A percentile compares a stretch with the other conserved stretches of the same genome.
Evolutionary conservation across 2,329 filamentous ascomycete species (phyloP).

Genomic region (Aquanectria penicillioides): DNA sequence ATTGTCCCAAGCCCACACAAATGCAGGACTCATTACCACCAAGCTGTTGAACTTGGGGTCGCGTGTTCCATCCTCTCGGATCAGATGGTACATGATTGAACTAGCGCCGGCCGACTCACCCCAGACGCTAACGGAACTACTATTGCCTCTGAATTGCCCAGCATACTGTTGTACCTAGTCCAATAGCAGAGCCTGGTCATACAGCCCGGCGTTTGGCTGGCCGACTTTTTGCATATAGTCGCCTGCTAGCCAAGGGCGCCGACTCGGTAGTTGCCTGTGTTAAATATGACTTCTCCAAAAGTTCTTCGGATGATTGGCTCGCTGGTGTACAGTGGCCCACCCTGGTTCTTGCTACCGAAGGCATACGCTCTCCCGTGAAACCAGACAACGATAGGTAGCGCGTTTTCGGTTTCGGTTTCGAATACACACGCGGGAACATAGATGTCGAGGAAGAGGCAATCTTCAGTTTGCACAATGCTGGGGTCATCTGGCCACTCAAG

Average conservation of each 20-base stretch:
- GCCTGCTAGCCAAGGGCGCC: conserved; percentile 58
- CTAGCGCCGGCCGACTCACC: conserved; percentile 62
- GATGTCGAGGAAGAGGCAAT: conserved; percentile 61
- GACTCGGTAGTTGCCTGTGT: conserved; percentile 59
- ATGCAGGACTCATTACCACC: conserved; percentile 17
- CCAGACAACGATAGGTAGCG: conserved; percentile 58
- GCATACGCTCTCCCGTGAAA: conserved; percentile 58
- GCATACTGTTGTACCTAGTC: conserved; percentile 61
- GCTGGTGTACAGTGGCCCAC: conserved; percentile 50
- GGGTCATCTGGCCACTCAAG: neutral
- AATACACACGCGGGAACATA: conserved; percentile 56
- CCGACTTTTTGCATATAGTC: conserved; percentile 53
- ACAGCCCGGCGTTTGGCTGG: conserved; percentile 54
- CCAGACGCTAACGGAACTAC: conserved; percentile 56
- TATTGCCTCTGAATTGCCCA: conserved; percentile 57
- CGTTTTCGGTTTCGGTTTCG: conserved; percentile 43
- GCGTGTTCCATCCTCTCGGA: conserved; percentile 52
- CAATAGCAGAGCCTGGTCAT: conserved; percentile 56
- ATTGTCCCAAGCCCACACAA: conserved; percentile 26
- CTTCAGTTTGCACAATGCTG: conserved; percentile 45
- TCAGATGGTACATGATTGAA: conserved; percentile 61
- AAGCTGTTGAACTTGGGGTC: conserved; percentile 52
- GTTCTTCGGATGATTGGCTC: conserved; percentile 21
- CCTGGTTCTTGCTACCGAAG: conserved; percentile 51
- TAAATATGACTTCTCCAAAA: conserved; percentile 54